A percentile compares a stretch with the other conserved stretches of the same genome.
These are phyloP conservation scores for Acer saccharum DNA, from an alignment of 345 rosid species.

Conservation along the genomic window DNA sequence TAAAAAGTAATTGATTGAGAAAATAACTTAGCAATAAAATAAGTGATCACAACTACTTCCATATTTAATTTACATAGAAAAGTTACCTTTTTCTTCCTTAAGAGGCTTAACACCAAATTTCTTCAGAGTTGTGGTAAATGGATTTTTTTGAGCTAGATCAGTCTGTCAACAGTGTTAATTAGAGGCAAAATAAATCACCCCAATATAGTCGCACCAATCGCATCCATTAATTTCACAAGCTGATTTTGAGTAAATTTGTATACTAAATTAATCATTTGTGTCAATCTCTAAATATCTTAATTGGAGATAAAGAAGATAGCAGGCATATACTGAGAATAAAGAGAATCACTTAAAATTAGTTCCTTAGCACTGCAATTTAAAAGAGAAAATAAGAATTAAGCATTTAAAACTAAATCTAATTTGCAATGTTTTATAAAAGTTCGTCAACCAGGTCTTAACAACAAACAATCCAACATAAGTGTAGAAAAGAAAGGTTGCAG, in stretches of 20 bases:
- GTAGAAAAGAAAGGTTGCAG: background rate
- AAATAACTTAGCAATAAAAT: background rate
- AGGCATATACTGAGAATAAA: background rate
- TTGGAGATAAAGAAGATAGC: background rate
- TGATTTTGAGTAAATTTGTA: background rate
- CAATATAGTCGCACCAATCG: background rate
- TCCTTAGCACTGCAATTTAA: background rate
- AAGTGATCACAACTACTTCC: background rate
- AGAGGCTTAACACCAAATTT: slow-evolving; percentile 45
- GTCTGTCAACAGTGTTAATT: slow-evolving; percentile 40
- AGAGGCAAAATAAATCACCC: background rate
- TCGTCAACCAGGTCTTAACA: background rate
- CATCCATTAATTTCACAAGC: background rate
- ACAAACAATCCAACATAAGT: background rate
- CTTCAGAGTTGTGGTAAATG: slow-evolving; percentile 57
- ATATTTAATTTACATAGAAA: background rate
- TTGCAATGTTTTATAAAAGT: background rate
- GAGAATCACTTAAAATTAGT: background rate
- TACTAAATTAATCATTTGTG: background rate
- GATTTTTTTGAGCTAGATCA: slow-evolving; percentile 59
- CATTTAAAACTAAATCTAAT: background rate
- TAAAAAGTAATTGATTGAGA: slow-evolving; percentile 3
- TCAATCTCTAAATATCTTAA: background rate
- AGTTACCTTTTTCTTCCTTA: slow-evolving; percentile 54
- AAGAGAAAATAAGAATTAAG: background rate